These are phyloP conservation scores for Steccherinum ochraceum DNA, from an alignment of 768 basidiomycete species.

Conservation along the genomic window DNA sequence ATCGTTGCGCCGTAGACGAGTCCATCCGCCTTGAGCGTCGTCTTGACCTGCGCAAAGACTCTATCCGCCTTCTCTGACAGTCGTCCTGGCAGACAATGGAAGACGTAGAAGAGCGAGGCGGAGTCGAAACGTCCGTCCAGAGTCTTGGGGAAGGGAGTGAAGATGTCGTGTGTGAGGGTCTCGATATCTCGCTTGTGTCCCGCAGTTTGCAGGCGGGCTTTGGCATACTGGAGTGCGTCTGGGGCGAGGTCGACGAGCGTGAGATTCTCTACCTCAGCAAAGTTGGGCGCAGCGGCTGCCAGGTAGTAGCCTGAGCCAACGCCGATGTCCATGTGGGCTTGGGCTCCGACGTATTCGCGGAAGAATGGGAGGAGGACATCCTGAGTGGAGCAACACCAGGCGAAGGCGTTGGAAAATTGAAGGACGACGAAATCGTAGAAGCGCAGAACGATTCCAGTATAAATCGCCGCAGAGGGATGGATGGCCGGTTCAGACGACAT, in stretches of 20 bases:
- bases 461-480: conserved; percentile 1
- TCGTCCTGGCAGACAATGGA: conserved; percentile 15
- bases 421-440: conserved; percentile 14
- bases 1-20: conserved; percentile 16
- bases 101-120: conserved; percentile 16
- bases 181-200: conserved; percentile 11
- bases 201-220: conserved; percentile 2
- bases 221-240: conserved; percentile 8
- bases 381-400: conserved; percentile 11
- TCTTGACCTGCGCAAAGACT: conserved; percentile 6
- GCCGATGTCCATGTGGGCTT: conserved; percentile 7
- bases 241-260: conserved; percentile 14
- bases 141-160: conserved; percentile 10
- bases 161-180: conserved; percentile 9
- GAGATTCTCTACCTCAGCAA: conserved; percentile 5
- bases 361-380: conserved; percentile 13
- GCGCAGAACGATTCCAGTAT: not conserved
- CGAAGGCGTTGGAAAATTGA: conserved; percentile 7
- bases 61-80: conserved; percentile 12
- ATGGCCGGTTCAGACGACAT: too few relatives aligned
- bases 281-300: not conserved
- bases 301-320: conserved; percentile 17
- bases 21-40: conserved; percentile 8
- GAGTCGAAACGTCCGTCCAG: conserved; percentile 10
- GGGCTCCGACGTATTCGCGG: conserved; percentile 10